phyloP scores from a whole-genome alignment of 805 yeast species.

The Kuraishia floccosa region DNA sequence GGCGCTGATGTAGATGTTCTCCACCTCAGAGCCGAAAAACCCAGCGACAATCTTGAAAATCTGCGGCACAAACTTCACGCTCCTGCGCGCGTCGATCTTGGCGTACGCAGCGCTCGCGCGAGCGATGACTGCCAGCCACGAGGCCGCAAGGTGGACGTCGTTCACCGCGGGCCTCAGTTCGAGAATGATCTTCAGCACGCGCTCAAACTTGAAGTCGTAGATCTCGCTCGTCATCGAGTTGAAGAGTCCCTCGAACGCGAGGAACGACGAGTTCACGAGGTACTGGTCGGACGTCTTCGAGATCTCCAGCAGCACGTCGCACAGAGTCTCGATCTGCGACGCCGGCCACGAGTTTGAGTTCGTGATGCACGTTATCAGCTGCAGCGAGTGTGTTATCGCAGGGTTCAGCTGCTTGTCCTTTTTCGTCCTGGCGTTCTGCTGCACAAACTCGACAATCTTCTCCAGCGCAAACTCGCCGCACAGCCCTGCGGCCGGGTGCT shows the following conservation, averaged over 20 bases:
- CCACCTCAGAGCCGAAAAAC: slow-evolving; percentile 62
- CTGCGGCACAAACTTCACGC: slow-evolving; percentile 44
- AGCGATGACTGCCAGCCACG: slow-evolving; percentile 93
- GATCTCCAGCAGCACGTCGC: slow-evolving; percentile 65
- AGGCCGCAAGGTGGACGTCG: slow-evolving; percentile 79
- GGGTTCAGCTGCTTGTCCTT: slow-evolving; percentile 39
- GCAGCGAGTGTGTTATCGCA: slow-evolving; percentile 63
- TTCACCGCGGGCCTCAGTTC: slow-evolving; percentile 72
- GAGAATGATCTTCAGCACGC: slow-evolving; percentile 59
- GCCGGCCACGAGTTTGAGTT: slow-evolving; percentile 78
- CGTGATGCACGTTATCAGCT: slow-evolving; percentile 61
- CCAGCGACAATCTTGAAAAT: slow-evolving; percentile 43
- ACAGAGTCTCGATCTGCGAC: slow-evolving; percentile 52
- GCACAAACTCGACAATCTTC: slow-evolving; percentile 34
- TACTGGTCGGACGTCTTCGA: slow-evolving; percentile 79
- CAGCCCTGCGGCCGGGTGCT: slow-evolving; percentile 64
- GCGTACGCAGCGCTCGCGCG: slow-evolving; percentile 58
- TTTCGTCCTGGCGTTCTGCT: slow-evolving; percentile 21
- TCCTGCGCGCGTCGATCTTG: slow-evolving; percentile 32
- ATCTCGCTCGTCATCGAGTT: slow-evolving; percentile 39
- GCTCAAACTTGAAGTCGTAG: slow-evolving; percentile 52
- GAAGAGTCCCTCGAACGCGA: slow-evolving; percentile 75
- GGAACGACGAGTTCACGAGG: slow-evolving; percentile 71
- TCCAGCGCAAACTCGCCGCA: slow-evolving; percentile 62
- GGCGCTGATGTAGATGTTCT: slow-evolving; percentile 57